phyloP scores from a whole-genome alignment of 169 alveolate species.

The Cardiosporidium cionae region DNA sequence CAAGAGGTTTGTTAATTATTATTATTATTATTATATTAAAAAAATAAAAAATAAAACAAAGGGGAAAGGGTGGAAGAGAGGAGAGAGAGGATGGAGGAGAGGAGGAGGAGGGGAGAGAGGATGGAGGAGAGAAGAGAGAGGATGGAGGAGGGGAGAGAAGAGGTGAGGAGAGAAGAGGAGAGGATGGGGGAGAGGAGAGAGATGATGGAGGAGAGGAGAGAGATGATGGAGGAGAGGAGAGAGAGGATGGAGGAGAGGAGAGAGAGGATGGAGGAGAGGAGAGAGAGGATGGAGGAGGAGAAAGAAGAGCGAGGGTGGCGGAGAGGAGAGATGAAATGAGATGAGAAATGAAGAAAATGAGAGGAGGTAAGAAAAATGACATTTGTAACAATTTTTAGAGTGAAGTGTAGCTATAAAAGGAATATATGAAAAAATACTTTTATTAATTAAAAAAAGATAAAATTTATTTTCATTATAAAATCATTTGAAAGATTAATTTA shows the following conservation, averaged over 20 bases:
- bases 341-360: no score
- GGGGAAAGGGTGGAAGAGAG: background rate
- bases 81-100: background rate
- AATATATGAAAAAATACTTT: no score
- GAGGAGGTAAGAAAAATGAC: no score
- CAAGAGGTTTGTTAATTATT: conserved; percentile 36
- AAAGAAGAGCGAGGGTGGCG: no score
- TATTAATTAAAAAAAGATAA: no score
- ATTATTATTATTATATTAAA: conserved; percentile 44
- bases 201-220: background rate
- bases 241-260: background rate
- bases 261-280: background rate
- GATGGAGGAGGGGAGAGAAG: background rate
- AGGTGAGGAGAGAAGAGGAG: background rate
- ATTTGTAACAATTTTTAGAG: no score
- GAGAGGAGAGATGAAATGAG: no score
- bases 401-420: no score
- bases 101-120: background rate
- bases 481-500: no score
- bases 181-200: background rate
- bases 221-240: background rate
- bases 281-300: background rate
- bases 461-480: no score
- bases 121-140: background rate
- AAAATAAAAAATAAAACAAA: background rate